A percentile compares a stretch with the other conserved stretches of the same genome.
phyloP scores from a whole-genome alignment of 345 rosid species.

The Bretschneidera sinensis region DNA sequence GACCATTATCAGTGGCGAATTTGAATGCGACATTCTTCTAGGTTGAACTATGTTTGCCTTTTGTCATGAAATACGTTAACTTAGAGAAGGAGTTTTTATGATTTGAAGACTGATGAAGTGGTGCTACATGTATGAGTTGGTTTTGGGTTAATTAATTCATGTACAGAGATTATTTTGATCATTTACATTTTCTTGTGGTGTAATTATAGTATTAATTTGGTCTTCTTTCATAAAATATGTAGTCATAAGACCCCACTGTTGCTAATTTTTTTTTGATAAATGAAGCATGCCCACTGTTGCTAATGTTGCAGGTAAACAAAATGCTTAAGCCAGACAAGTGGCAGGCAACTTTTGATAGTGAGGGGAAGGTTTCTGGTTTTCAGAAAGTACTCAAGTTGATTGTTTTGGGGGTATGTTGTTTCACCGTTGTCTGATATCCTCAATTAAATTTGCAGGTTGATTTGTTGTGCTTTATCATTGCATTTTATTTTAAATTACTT shows the following conservation, averaged over 20 bases:
- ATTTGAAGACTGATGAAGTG: not conserved
- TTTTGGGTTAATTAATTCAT: not conserved
- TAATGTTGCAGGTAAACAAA: conserved; percentile 54
- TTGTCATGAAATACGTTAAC: too few species aligned
- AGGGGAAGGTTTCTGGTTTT: conserved; percentile 76
- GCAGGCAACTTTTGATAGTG: conserved; percentile 66
- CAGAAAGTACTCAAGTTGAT: conserved; percentile 73
- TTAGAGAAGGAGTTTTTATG: not conserved
- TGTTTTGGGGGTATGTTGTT: conserved; percentile 68
- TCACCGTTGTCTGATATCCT: not conserved
- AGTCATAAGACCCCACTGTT: not conserved
- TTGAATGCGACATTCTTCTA: not conserved
- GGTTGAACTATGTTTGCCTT: not conserved
- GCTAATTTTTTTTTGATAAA: not conserved
- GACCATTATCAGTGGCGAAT: not conserved
- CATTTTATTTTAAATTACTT: not conserved
- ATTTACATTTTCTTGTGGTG: not conserved
- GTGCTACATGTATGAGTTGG: not conserved
- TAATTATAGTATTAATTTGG: not conserved
- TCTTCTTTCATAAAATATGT: not conserved
- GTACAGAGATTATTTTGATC: not conserved
- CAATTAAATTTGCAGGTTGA: not conserved
- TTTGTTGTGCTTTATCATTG: not conserved
- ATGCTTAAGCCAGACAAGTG: conserved; percentile 92
- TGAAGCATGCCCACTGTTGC: not conserved